These are phyloP conservation scores for Populus hybrid DNA, from an alignment of 441 rosid genomes.

Conservation along the genomic window DNA sequence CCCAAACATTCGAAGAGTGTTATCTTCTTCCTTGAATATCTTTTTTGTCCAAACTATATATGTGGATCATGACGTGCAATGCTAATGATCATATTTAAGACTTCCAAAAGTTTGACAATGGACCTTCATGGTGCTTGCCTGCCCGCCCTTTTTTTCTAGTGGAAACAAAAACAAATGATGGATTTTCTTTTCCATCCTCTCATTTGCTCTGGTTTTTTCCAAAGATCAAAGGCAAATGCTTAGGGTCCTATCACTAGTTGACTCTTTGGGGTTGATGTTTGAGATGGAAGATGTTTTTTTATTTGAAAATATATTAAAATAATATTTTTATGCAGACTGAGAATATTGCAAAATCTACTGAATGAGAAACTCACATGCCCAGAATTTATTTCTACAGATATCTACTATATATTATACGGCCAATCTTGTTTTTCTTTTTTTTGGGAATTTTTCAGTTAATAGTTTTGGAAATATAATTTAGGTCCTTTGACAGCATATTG, in stretches of 20 bases:
- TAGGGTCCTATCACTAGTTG: not conserved
- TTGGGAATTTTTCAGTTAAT: too few relatives aligned
- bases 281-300: too few relatives aligned
- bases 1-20: not conserved
- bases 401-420: too few relatives aligned
- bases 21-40: not conserved
- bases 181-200: slow-evolving; percentile 1
- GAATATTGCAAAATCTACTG: too few relatives aligned
- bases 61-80: not conserved
- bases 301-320: too few relatives aligned
- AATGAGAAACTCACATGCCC: too few relatives aligned
- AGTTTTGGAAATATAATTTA: too few relatives aligned
- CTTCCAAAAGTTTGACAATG: not conserved
- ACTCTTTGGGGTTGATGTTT: too few relatives aligned
- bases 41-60: not conserved
- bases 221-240: slow-evolving; percentile 2
- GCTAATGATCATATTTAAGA: not conserved
- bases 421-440: too few relatives aligned
- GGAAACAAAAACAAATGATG: not conserved
- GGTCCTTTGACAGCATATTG: too few relatives aligned
- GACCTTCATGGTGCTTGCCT: not conserved
- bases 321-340: too few relatives aligned
- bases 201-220: not conserved
- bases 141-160: not conserved
- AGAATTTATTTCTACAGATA: too few relatives aligned